Conservation (phyloP, 2,329 filamentous ascomycete species). For the Xylariaceae sp. region DNA sequence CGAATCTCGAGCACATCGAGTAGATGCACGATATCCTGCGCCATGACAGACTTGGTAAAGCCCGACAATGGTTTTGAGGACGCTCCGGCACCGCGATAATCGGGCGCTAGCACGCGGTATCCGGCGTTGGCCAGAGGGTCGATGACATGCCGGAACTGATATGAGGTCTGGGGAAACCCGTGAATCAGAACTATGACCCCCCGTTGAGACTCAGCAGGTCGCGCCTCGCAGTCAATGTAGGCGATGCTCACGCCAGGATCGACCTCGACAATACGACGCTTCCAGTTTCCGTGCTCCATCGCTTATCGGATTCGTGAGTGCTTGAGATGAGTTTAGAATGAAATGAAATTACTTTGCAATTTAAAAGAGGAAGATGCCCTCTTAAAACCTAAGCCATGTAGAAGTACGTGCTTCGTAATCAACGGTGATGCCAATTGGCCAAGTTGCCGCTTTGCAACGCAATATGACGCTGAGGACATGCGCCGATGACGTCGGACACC, state of each 20-base stretch:
- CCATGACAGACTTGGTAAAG: conserved; percentile 37
- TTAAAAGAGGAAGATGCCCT: too few species aligned
- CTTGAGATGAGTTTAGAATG: too few species aligned
- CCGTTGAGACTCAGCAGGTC: conserved; percentile 12
- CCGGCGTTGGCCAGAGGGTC: conserved; percentile 31
- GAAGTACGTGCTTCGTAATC: too few species aligned
- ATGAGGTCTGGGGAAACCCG: conserved; percentile 42
- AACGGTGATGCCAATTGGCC: too few species aligned
- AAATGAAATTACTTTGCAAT: too few species aligned
- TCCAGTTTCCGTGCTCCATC: conserved; percentile 10
- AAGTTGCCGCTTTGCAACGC: too few species aligned
- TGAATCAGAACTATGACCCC: conserved; percentile 41
- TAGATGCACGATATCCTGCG: conserved; percentile 32
- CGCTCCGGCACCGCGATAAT: conserved; percentile 35
- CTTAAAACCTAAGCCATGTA: too few species aligned
- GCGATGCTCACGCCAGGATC: conserved; percentile 12
- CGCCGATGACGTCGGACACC: neutral
- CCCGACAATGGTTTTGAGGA: conserved; percentile 31
- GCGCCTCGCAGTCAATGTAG: conserved; percentile 11
- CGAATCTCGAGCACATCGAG: conserved; percentile 29
- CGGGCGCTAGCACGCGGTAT: conserved; percentile 36
- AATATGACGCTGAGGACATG: neutral
- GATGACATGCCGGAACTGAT: conserved; percentile 38
- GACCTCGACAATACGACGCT: conserved; percentile 10
- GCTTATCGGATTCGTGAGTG: too few species aligned